Conservation (phyloP, 306 rosid genomes). For the Styphnolobium japonicum region DNA sequence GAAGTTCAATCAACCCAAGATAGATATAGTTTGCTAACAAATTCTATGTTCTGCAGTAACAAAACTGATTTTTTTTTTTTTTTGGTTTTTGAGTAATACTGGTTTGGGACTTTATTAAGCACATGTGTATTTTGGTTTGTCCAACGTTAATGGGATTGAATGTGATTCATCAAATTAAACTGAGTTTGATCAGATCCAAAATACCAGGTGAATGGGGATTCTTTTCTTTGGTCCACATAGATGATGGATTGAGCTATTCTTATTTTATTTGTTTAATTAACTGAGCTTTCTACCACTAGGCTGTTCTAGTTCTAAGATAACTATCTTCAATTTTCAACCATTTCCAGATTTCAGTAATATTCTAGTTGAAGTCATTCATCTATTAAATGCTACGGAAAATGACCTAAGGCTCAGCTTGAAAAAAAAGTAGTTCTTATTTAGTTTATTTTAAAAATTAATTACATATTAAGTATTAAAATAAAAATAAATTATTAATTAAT, state of each 20-base stretch:
- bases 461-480: too few relatives aligned
- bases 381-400: not conserved
- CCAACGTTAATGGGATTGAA: not conserved
- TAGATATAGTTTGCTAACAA: slow-evolving; percentile 15
- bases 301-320: not conserved
- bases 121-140: slow-evolving; percentile 1
- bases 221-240: not conserved
- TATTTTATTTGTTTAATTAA: not conserved
- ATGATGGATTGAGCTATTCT: not conserved
- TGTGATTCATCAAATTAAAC: not conserved
- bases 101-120: slow-evolving; percentile 15
- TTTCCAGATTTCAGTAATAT: not conserved
- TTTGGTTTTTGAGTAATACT: not conserved
- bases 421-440: too few relatives aligned
- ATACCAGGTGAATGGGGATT: not conserved
- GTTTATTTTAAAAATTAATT: too few relatives aligned
- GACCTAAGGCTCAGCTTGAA: too few relatives aligned
- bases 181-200: slow-evolving; percentile 9
- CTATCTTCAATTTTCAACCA: not conserved
- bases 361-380: not conserved
- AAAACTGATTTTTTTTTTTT: not conserved
- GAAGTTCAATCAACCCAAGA: not conserved
- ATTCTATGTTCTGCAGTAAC: slow-evolving; percentile 3
- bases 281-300: not conserved
- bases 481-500: too few relatives aligned